Evolutionary conservation across 371 early-diverging fungal genomes (phyloP), one percentile per base, ranked within the genome.

Genomic region (Mortierella sp.): DNA sequence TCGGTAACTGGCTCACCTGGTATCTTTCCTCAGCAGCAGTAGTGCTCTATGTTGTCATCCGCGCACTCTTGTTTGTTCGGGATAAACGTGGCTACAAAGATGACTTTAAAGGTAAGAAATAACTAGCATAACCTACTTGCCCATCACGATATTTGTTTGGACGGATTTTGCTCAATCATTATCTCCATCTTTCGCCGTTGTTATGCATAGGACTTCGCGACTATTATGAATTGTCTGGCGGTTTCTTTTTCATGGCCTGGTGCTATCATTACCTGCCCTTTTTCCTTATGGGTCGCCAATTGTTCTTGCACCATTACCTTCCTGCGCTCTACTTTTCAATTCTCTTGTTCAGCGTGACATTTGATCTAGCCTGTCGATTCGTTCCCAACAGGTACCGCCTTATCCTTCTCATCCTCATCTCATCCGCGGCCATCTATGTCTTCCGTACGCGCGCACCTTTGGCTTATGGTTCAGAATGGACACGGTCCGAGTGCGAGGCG

Each of bases 291-390:
- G 95, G 93, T 15, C 90, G 98, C 39, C 90, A 92, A 48, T 84
- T 97, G 15, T 99, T 97, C 82, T 82, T 97, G 54, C 98, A 97
- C 81, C 98, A 98, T 79, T 99, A 98, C 71, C 80, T 97, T 14
- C 97, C 97, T 2, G 90, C 94, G 15, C 86, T 93, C 0, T 87
- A 90, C 56, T 84, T 92, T 78, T 82, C 92, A n/a, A 88, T 97
- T 53, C 83, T 95, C 57, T 85, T 89, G 0, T 80, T 90, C 32
- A 84, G 89, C 50, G 84, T 86, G 0, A 80, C 88, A 2, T 50
- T 92, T 26, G 98, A 97, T 63, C 81, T 94, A 59, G 70, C 87
- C 17, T 82, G 90, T 3, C 79, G 86, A 43, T 83, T 87, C 26
- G 46, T 90, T 17, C 71, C 80, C 21, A 66, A 49, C 49, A 50